Evolutionary conservation across 106 monocot species (phyloP).

Genomic region (Dactylorhiza incarnata): DNA sequence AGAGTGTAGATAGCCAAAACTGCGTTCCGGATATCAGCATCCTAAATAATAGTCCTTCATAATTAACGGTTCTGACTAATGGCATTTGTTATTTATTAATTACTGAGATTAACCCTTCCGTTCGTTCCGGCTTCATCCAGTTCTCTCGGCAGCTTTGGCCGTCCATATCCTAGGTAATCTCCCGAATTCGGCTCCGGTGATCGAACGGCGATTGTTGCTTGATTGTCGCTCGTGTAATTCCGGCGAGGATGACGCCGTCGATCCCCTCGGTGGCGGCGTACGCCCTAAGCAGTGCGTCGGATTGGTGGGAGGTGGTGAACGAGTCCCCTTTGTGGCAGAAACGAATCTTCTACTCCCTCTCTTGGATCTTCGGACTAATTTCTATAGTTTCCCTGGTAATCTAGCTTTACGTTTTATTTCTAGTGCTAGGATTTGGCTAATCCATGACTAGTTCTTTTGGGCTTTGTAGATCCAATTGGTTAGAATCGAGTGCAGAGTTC

Average conservation of each 20-base stretch:
- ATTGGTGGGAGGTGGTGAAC: slow-evolving; percentile 58
- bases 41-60: too few species aligned
- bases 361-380: slow-evolving; percentile 36
- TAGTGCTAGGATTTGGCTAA: background rate
- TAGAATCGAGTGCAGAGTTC: slow-evolving; percentile 95
- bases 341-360: slow-evolving; percentile 44
- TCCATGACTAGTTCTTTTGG: background rate
- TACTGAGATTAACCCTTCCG: too few species aligned
- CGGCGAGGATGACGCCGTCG: slow-evolving; percentile 1
- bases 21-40: too few species aligned
- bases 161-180: too few species aligned
- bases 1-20: too few species aligned
- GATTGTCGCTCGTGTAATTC: background rate
- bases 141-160: too few species aligned
- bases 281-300: slow-evolving; percentile 15
- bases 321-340: slow-evolving; percentile 51
- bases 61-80: too few species aligned
- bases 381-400: slow-evolving; percentile 24
- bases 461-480: slow-evolving; percentile 72
- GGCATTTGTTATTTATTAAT: too few species aligned
- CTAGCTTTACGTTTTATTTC: background rate
- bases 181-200: too few species aligned
- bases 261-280: slow-evolving; percentile 23
- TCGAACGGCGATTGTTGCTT: too few species aligned
- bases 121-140: too few species aligned